Evolutionary conservation across 768 basidiomycete species (phyloP), one percentile per base, ranked within the genome.

Genomic region (Pholiota conissans): DNA sequence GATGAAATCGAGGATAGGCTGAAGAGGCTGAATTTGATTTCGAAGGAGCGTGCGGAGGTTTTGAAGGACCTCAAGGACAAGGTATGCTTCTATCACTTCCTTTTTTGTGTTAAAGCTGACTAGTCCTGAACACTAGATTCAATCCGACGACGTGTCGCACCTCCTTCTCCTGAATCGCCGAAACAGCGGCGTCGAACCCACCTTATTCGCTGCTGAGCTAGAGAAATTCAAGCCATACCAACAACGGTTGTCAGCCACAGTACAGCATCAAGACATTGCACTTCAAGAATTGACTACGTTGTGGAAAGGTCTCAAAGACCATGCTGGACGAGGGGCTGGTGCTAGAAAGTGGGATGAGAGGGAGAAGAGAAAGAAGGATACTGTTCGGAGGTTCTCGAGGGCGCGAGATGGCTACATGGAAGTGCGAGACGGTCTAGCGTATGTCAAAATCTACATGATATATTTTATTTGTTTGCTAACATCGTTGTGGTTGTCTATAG

Each of bases 141-240:
- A 98, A 85, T 78, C 81, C 26, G 97, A 99, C 73, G 97, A 99
- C 62, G 96, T 98, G 26, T 99, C 96, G 0, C 93, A 96, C 68
- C 80, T 97, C 1, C 83, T 98, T 0, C 82, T 99, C 3, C 83
- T 98, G 49, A 96, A 96, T 69, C 86, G 93, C 29, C 89, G 94
- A 24, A 90, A 94, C 62, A 79, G 84, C 13, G 83, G 84, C 22
- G 89, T 90, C 9, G 94, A 98, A 63, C 89, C 91, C 0, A 82
- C 92, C 0, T 78, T 99, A 16, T 99, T 98, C 63, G 91, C 94
- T 0, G 83, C 89, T 8, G 95, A 98, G 69, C 82, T 98, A 20
- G 96, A 98, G 73, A 99, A 98, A 72, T 98, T 98, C 77, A 81
- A 85, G 20, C 93, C 95, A 0, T 95, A 91, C 66, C 94, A 97